phyloP scores from a whole-genome alignment of 257 asterid species.

The Plantago elongata region DNA sequence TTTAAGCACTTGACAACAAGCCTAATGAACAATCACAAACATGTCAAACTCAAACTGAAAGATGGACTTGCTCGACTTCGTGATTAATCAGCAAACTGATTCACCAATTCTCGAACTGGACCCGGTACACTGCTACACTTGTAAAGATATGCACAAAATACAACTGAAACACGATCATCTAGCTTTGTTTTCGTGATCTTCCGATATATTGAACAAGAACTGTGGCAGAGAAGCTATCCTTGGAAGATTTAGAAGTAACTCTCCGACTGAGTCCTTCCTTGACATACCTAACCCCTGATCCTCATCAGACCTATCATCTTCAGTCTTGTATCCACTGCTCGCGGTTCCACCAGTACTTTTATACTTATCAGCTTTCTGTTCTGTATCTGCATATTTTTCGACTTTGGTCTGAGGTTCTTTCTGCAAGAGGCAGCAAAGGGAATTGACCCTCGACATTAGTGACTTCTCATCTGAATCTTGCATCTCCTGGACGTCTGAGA shows the following conservation, averaged over 20 bases:
- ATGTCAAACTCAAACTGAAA: no score
- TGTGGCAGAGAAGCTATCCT: constrained; percentile 92
- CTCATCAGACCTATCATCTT: no score
- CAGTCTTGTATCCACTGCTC: neutral
- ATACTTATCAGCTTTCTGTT: constrained; percentile 22
- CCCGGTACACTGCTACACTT: no score
- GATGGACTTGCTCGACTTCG: no score
- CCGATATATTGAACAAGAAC: constrained; percentile 69
- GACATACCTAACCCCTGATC: constrained; percentile 35
- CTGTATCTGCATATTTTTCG: constrained; percentile 26
- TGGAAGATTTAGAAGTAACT: constrained; percentile 68
- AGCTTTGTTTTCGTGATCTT: constrained; percentile 57
- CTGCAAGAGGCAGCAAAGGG: constrained; percentile 93
- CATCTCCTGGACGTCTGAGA: constrained; percentile 52
- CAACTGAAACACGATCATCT: constrained; percentile 24
- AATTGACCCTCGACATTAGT: constrained; percentile 82
- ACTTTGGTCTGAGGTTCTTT: constrained; percentile 32
- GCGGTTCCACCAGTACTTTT: constrained; percentile 22
- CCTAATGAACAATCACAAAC: no score
- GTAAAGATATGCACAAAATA: no score
- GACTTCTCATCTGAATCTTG: constrained; percentile 68
- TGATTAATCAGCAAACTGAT: no score
- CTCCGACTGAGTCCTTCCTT: constrained; percentile 87
- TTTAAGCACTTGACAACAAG: no score
- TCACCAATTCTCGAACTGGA: no score